Percentiles rank a stretch among this genome's conserved stretches.
Conservation (phyloP, 2,329 filamentous ascomycete genomes). For the Immersiporthe knoxdaviesiana region DNA sequence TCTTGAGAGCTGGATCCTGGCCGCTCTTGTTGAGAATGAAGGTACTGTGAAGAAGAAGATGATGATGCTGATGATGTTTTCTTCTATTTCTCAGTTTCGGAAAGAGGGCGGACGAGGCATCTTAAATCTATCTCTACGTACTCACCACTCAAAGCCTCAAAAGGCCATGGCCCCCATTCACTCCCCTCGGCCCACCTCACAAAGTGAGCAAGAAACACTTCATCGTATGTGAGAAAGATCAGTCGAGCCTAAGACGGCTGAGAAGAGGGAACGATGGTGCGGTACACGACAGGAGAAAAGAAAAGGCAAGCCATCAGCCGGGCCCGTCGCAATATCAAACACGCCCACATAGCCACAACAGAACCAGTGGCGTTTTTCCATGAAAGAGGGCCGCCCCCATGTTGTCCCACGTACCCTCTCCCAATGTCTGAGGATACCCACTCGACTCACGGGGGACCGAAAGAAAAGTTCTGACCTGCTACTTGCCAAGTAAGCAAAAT, state of each 20-base stretch:
- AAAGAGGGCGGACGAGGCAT: neutral
- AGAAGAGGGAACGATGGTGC: neutral
- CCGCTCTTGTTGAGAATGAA: neutral
- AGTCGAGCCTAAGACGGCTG: neutral
- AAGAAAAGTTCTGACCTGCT: neutral
- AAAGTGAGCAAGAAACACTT: neutral
- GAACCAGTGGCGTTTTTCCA: neutral
- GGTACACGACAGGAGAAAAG: neutral
- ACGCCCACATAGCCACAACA: slow-evolving; percentile 1
- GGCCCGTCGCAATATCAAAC: slow-evolving; percentile 5
- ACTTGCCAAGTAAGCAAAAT: neutral
- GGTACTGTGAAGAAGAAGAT: neutral
- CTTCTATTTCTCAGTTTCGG: neutral
- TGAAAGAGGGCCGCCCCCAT: neutral
- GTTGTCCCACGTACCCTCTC: neutral
- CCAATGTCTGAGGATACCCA: neutral
- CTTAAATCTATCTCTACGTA: slow-evolving; percentile 1
- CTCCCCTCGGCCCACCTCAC: neutral
- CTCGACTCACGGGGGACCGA: no score
- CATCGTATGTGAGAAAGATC: neutral
- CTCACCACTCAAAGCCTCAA: neutral
- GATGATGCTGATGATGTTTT: neutral
- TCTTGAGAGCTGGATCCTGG: neutral
- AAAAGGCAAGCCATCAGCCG: neutral
- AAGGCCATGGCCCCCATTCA: neutral